Evolutionary conservation across 371 early-diverging fungal genomes (phyloP).

Genomic region (Homolaphlyctis polyrhiza): DNA sequence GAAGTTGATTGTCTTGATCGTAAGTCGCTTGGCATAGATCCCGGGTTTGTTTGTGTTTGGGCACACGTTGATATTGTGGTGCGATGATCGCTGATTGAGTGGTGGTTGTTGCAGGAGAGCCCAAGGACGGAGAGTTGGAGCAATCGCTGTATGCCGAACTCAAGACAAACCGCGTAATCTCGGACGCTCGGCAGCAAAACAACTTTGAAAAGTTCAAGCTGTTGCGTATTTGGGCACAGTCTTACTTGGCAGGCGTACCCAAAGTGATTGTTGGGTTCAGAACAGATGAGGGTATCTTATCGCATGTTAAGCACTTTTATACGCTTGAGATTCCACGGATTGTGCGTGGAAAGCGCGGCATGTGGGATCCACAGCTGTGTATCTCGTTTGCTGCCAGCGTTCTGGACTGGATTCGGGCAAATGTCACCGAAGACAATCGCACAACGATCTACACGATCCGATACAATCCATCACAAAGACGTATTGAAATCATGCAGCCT

Average conservation of each 20-base stretch:
- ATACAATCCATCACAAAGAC: background rate
- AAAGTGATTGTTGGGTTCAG: slow-evolving; percentile 79
- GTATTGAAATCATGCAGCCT: background rate
- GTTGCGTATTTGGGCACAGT: slow-evolving; percentile 87
- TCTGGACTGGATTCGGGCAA: slow-evolving; percentile 33
- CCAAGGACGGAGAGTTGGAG: slow-evolving; percentile 5
- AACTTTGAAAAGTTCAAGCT: slow-evolving; percentile 75
- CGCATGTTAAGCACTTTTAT: slow-evolving; percentile 51
- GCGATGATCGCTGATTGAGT: no score
- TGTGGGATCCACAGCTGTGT: slow-evolving; percentile 55
- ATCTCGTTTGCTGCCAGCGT: slow-evolving; percentile 56
- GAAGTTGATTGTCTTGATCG: slow-evolving; percentile 80
- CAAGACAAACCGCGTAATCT: slow-evolving; percentile 75
- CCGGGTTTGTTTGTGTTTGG: no score
- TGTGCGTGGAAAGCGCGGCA: slow-evolving; percentile 38
- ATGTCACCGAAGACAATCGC: slow-evolving; percentile 20
- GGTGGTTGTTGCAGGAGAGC: background rate
- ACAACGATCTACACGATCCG: slow-evolving; percentile 11
- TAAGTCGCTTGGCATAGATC: no score
- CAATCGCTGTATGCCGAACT: slow-evolving; percentile 73
- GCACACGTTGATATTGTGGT: no score
- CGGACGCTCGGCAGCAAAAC: slow-evolving; percentile 39
- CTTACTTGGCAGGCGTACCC: slow-evolving; percentile 83
- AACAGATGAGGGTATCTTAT: slow-evolving; percentile 62
- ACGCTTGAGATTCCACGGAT: slow-evolving; percentile 78